Conservation (phyloP, 2,329 filamentous ascomycete species). For the Pyricularia grisea region DNA sequence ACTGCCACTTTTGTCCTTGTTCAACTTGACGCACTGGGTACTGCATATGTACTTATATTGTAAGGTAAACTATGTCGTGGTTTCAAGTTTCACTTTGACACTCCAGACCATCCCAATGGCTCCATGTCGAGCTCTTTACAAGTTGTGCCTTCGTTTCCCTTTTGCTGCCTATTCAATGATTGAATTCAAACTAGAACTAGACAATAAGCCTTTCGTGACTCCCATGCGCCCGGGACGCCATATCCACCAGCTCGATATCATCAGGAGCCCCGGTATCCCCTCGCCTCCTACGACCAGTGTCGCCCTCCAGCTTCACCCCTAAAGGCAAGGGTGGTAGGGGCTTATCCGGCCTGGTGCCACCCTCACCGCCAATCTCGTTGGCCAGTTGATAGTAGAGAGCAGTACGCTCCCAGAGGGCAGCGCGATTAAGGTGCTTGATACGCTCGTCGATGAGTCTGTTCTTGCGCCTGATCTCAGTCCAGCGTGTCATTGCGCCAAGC, state of each 20-base stretch:
- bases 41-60: neutral
- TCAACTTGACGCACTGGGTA: neutral
- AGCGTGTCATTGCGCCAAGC: slow-evolving; percentile 56
- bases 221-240: neutral
- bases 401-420: neutral
- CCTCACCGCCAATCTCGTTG: neutral
- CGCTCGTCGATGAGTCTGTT: slow-evolving; percentile 45
- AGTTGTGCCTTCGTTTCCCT: neutral
- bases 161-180: neutral
- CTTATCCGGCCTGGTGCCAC: neutral
- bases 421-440: neutral
- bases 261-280: neutral
- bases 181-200: neutral
- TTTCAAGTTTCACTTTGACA: neutral
- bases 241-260: neutral
- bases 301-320: neutral
- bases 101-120: no score
- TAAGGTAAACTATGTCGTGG: neutral
- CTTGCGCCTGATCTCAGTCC: slow-evolving; percentile 60
- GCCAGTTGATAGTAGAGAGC: slow-evolving; percentile 1
- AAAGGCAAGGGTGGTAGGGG: neutral
- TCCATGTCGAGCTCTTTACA: no score
- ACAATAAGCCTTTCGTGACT: neutral
- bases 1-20: neutral
- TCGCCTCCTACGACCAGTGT: neutral